These are phyloP conservation scores for Galerina marginata DNA, from an alignment of 768 basidiomycete genomes.

Conservation along the genomic window DNA sequence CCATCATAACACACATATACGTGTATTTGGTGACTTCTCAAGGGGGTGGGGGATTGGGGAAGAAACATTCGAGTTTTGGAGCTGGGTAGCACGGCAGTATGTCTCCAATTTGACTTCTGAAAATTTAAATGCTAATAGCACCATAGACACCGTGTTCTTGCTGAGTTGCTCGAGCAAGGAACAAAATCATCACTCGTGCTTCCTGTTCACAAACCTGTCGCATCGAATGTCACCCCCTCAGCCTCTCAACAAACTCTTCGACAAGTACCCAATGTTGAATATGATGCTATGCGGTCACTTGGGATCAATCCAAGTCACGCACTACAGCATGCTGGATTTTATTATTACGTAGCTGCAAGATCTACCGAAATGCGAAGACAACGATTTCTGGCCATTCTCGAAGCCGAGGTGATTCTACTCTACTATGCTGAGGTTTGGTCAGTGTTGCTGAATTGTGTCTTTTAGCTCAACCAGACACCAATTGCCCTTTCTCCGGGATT, in stretches of 20 bases:
- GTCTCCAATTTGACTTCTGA: constrained; percentile 26
- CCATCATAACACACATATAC: constrained; percentile 85
- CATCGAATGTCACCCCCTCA: constrained; percentile 26
- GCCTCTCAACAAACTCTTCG: constrained; percentile 23
- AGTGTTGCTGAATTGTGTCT: background rate
- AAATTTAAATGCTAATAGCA: background rate
- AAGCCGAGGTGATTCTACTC: constrained; percentile 54
- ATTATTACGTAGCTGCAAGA: constrained; percentile 87
- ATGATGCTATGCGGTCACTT: constrained; percentile 63
- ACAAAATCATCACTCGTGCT: constrained; percentile 64
- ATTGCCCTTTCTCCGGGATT: constrained; percentile 67
- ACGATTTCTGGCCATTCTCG: constrained; percentile 64
- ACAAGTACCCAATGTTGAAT: constrained; percentile 38
- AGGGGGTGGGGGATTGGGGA: constrained; percentile 95
- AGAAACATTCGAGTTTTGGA: constrained; percentile 97
- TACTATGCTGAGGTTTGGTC: background rate
- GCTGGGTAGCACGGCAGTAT: constrained; percentile 92
- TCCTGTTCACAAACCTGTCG: constrained; percentile 58
- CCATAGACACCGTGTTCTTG: constrained; percentile 82
- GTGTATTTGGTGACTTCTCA: constrained; percentile 85
- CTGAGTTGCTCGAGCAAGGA: constrained; percentile 89
- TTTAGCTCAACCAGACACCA: constrained; percentile 36
- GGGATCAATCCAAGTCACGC: constrained; percentile 83
- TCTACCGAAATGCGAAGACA: constrained; percentile 81
- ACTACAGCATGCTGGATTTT: constrained; percentile 90